A percentile compares a stretch with the other conserved stretches of the same genome.
Conservation (phyloP, 305 asterid genomes). For the Caryopteris hybrid region DNA sequence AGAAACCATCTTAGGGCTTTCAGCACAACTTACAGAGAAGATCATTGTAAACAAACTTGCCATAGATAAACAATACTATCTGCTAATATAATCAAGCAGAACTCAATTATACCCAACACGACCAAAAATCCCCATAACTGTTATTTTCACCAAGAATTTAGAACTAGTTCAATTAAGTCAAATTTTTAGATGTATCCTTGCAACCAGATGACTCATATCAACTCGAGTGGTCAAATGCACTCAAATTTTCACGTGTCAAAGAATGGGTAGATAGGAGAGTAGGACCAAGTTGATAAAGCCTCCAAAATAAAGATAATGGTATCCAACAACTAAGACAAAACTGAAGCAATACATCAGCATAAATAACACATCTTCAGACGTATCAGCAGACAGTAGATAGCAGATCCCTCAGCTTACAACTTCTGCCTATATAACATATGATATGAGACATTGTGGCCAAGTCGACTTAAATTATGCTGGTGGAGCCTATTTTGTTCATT, state of each 20-base stretch:
- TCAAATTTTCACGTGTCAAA: neutral
- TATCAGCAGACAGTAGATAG: neutral
- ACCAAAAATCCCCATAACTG: neutral
- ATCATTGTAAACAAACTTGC: neutral
- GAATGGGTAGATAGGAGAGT: neutral
- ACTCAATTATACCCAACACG: neutral
- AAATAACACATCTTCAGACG: neutral
- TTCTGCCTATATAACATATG: slow-evolving; percentile 19
- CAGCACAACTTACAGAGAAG: slow-evolving; percentile 4
- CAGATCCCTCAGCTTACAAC: slow-evolving; percentile 11
- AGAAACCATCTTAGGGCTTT: neutral
- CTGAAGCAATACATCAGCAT: neutral
- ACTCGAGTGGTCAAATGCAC: neutral
- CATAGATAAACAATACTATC: neutral
- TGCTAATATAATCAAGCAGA: neutral
- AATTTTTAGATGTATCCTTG: slow-evolving; percentile 1
- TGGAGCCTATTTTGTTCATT: neutral
- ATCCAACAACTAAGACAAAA: neutral
- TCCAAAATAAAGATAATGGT: slow-evolving; percentile 1
- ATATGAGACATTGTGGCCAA: neutral
- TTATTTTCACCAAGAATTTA: neutral
- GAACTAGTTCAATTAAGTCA: slow-evolving; percentile 5
- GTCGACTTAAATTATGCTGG: slow-evolving; percentile 3
- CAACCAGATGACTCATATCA: slow-evolving; percentile 1
- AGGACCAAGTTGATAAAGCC: neutral